phyloP scores from a whole-genome alignment of 345 rosid species.

The Acer yangbiense region DNA sequence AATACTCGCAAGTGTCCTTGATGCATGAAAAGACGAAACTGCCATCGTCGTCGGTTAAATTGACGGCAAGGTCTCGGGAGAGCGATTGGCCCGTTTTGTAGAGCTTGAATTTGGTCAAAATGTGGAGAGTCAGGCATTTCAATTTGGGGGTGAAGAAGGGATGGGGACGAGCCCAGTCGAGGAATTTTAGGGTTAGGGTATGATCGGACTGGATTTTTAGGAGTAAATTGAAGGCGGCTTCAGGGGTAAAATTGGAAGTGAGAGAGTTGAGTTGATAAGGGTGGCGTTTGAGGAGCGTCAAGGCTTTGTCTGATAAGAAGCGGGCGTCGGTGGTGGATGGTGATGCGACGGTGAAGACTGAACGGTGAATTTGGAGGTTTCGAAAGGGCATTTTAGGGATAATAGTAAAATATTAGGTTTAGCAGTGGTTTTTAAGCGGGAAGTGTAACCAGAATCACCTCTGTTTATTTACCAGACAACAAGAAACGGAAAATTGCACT shows the following conservation, averaged over 20 bases:
- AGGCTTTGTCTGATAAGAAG: constrained; percentile 58
- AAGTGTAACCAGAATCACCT: too few species aligned
- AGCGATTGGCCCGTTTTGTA: constrained; percentile 71
- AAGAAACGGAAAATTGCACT: too few species aligned
- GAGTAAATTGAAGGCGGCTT: constrained; percentile 61
- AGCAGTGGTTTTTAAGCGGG: neutral
- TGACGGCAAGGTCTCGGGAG: constrained; percentile 64
- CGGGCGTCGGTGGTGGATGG: constrained; percentile 30
- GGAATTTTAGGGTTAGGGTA: constrained; percentile 53
- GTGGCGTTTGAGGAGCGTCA: constrained; percentile 58
- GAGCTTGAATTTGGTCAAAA: constrained; percentile 81
- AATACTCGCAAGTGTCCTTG: constrained; percentile 57
- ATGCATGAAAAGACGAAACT: constrained; percentile 57
- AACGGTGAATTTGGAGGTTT: constrained; percentile 43
- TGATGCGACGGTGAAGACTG: constrained; percentile 37
- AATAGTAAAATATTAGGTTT: constrained; percentile 7
- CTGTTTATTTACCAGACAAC: too few species aligned
- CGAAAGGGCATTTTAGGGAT: constrained; percentile 43
- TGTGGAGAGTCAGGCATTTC: constrained; percentile 76
- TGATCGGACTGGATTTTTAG: constrained; percentile 65
- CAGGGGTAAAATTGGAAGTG: constrained; percentile 64
- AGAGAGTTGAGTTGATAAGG: constrained; percentile 63
- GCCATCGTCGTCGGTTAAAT: constrained; percentile 45
- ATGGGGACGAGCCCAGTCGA: constrained; percentile 67
- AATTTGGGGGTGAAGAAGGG: constrained; percentile 67